Evolutionary conservation across 2,329 filamentous ascomycete genomes (phyloP).

Genomic region (Sporothrix humicola): DNA sequence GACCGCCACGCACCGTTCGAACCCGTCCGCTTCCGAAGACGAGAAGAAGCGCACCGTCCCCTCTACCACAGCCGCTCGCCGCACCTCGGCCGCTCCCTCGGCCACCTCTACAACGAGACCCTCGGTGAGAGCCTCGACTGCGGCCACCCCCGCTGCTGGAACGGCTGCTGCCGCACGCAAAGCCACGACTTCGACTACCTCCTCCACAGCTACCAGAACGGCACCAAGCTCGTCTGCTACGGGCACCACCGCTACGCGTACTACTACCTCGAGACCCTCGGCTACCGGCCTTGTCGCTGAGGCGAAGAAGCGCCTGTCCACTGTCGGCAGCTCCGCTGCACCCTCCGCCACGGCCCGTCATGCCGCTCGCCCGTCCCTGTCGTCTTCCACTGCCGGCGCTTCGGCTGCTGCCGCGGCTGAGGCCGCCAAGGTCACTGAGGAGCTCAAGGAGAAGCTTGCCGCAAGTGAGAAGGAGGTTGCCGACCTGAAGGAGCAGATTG

Average conservation of each 20-base stretch:
- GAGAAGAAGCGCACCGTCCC: slow-evolving; percentile 45
- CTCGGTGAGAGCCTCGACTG: slow-evolving; percentile 16
- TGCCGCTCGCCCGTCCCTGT: slow-evolving; percentile 49
- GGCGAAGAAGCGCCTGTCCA: slow-evolving; percentile 64
- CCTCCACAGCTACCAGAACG: slow-evolving; percentile 41
- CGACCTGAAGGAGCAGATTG: slow-evolving; percentile 61
- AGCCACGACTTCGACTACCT: slow-evolving; percentile 35
- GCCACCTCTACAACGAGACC: slow-evolving; percentile 31
- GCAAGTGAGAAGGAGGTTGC: slow-evolving; percentile 64
- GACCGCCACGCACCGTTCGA: slow-evolving; percentile 44
- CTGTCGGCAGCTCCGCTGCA: slow-evolving; percentile 50
- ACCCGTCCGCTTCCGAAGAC: slow-evolving; percentile 47
- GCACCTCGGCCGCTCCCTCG: slow-evolving; percentile 44
- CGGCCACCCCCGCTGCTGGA: slow-evolving; percentile 23
- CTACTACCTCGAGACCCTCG: slow-evolving; percentile 44
- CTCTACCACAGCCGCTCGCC: slow-evolving; percentile 41
- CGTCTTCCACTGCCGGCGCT: slow-evolving; percentile 40
- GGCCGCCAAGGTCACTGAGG: slow-evolving; percentile 62
- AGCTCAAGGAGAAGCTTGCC: slow-evolving; percentile 64
- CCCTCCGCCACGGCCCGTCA: slow-evolving; percentile 51
- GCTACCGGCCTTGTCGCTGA: slow-evolving; percentile 52
- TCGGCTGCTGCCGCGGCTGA: slow-evolving; percentile 48
- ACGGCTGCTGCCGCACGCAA: slow-evolving; percentile 46
- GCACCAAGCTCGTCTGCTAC: slow-evolving; percentile 48
- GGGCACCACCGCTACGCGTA: slow-evolving; percentile 42